These are phyloP conservation scores for Santalum album DNA, from an alignment of 164 flowering plant species.

Conservation along the genomic window DNA sequence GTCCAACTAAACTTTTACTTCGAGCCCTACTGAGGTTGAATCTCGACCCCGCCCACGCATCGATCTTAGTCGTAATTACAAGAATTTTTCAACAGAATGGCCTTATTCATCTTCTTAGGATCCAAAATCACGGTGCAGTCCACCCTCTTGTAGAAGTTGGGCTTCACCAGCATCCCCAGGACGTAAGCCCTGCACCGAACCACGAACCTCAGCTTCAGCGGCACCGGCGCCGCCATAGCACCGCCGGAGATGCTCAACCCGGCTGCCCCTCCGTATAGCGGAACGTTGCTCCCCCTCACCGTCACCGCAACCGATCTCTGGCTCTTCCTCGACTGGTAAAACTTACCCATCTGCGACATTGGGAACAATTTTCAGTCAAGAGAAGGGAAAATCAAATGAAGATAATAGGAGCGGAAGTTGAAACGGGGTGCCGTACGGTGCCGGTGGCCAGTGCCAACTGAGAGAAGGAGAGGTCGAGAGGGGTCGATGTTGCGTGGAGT, in stretches of 20 bases:
- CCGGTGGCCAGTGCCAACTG: slow-evolving; percentile 39
- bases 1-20: too few relatives aligned
- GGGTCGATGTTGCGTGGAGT: slow-evolving; percentile 38
- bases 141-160: slow-evolving; percentile 29
- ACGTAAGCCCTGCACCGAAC: slow-evolving; percentile 44
- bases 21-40: too few relatives aligned
- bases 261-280: slow-evolving; percentile 41
- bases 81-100: slow-evolving; percentile 21
- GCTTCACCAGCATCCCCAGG: slow-evolving; percentile 49
- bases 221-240: slow-evolving; percentile 20
- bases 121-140: slow-evolving; percentile 28
- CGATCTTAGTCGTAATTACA: too few relatives aligned
- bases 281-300: slow-evolving; percentile 24
- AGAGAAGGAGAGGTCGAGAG: slow-evolving; percentile 28
- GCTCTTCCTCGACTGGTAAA: slow-evolving; percentile 42
- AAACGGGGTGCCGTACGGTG: slow-evolving; percentile 16
- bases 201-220: slow-evolving; percentile 27
- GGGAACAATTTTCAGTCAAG: too few relatives aligned
- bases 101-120: slow-evolving; percentile 24
- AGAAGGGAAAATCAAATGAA: too few relatives aligned
- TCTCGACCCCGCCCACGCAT: too few relatives aligned
- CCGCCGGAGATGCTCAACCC: slow-evolving; percentile 23
- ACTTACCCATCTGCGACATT: slow-evolving; percentile 26
- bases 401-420: background rate
- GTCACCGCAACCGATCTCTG: slow-evolving; percentile 23